Evolutionary conservation across 2,329 filamentous ascomycete species (phyloP).

Genomic region (Periglandula ipomoeae): DNA sequence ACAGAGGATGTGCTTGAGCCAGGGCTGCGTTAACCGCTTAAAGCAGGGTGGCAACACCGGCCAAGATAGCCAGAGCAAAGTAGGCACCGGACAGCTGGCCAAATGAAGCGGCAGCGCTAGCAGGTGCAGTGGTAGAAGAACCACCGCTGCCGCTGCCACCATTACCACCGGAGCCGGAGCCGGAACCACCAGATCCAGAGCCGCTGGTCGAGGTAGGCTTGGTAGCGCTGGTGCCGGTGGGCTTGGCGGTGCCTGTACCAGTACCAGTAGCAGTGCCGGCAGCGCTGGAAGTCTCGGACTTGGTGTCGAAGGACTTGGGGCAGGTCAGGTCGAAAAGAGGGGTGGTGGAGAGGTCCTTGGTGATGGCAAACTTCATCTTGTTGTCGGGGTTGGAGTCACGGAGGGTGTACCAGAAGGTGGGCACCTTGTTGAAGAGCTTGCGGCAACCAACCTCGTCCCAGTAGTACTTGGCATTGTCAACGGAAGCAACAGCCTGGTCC

Average conservation of each 20-base stretch:
- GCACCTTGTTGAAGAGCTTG: slow-evolving; percentile 43
- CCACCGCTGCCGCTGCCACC: slow-evolving; percentile 7
- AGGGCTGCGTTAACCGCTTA: not conserved
- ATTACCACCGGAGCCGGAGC: slow-evolving; percentile 3
- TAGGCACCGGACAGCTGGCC: slow-evolving; percentile 10
- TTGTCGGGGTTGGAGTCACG: slow-evolving; percentile 53
- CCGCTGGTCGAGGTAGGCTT: slow-evolving; percentile 5
- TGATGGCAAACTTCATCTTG: slow-evolving; percentile 48
- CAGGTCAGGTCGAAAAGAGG: slow-evolving; percentile 46
- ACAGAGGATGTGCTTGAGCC: not conserved
- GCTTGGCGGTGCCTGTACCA: slow-evolving; percentile 2
- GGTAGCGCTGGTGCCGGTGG: slow-evolving; percentile 5
- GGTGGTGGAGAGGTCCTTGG: slow-evolving; percentile 40
- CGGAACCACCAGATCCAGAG: slow-evolving; percentile 2
- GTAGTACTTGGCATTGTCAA: slow-evolving; percentile 53
- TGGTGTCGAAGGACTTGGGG: slow-evolving; percentile 32
- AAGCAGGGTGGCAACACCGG: slow-evolving; percentile 9
- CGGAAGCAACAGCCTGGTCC: slow-evolving; percentile 44
- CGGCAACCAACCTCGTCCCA: slow-evolving; percentile 54
- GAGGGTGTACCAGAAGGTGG: slow-evolving; percentile 54
- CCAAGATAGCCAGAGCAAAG: slow-evolving; percentile 10
- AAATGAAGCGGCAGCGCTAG: not conserved
- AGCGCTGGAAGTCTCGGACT: slow-evolving; percentile 12
- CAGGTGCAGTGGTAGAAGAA: not conserved
- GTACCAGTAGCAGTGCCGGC: slow-evolving; percentile 2